Conservation (phyloP, 2,329 filamentous ascomycete species). For the Aureobasidium uvarum region DNA sequence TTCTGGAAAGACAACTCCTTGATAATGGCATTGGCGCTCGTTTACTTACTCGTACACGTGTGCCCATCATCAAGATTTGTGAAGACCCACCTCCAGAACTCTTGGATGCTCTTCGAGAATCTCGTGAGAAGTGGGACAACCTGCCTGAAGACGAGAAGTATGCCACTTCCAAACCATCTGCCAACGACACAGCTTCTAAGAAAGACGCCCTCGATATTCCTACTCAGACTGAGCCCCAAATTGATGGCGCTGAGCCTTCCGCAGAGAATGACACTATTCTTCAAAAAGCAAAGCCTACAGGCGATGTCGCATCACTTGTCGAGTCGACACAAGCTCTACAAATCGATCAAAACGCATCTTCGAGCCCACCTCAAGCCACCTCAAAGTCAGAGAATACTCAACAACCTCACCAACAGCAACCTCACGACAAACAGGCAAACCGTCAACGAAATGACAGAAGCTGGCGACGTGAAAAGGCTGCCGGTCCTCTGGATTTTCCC, state of each 20-base stretch:
- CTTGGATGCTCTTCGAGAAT: conserved; percentile 59
- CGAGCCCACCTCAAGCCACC: not conserved
- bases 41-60: conserved; percentile 72
- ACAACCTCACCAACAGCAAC: not conserved
- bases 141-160: conserved; percentile 49
- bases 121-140: conserved; percentile 70
- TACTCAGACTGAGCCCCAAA: not conserved
- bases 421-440: conserved; percentile 13
- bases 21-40: conserved; percentile 71
- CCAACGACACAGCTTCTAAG: conserved; percentile 24
- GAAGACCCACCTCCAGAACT: conserved; percentile 64
- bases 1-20: conserved; percentile 73
- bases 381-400: conserved; percentile 4
- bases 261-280: not conserved
- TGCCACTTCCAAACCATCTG: conserved; percentile 27
- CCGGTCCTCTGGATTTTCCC: conserved; percentile 68
- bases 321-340: conserved; percentile 15
- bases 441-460: conserved; percentile 29
- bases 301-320: conserved; percentile 1
- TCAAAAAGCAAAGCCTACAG: not conserved
- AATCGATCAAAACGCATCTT: not conserved
- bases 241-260: not conserved
- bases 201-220: not conserved
- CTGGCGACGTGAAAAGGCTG: conserved; percentile 49
- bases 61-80: conserved; percentile 87